Base-by-base conservation (phyloP, 176 grass and related monocot genomes). In the Chloris gayana region DNA sequence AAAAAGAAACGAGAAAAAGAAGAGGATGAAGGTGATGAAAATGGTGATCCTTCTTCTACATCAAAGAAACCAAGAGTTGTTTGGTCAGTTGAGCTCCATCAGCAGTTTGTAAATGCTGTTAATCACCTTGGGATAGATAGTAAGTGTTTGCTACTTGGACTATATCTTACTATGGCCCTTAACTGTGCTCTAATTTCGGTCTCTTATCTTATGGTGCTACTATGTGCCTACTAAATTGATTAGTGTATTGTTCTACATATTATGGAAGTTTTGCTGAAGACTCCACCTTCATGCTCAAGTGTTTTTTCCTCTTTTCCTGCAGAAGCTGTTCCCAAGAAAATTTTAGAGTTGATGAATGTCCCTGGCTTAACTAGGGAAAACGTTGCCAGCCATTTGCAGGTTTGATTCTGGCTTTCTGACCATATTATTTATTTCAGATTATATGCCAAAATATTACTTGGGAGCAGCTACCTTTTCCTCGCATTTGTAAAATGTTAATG, bases 281-380 rank as follows among this genome's bases (percentile, higher is more conserved):
- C 33, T 87, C 29, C 39, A 45, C 12, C 35, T 70, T 78, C n/a
- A 29, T 85, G 25, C 67, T 88, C 69, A 88, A 68, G 70, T 80
- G 67, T 77, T 72, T 67, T 75, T 49, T 18, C 37, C 64, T 25
- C 64, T 58, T 53, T 89, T 61, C 74, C 41, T 91, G 74, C 90
- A 99, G 97, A 95, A 78, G 97, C 97, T 62, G 97, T 99, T 51
- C 97, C 97, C 69, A 99, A 99, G 86, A 96, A 92, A 89, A 99
- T 99, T 86, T 88, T 99, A 61, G 97, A 99, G 71, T 82, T 99
- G 87, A 99, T 99, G 97, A 96, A 95, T 88, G 93, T 99, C 63
- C 97, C 97, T 56, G 97, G 97, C 74, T 91, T 99, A 84, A 99
- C 97, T 15, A 93, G 97, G 82, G 97, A 99, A 88, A 99, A 99